Evolutionary conservation across 1,139 yeast genomes (phyloP).

Genomic region (Geotrichum histeridarum): DNA sequence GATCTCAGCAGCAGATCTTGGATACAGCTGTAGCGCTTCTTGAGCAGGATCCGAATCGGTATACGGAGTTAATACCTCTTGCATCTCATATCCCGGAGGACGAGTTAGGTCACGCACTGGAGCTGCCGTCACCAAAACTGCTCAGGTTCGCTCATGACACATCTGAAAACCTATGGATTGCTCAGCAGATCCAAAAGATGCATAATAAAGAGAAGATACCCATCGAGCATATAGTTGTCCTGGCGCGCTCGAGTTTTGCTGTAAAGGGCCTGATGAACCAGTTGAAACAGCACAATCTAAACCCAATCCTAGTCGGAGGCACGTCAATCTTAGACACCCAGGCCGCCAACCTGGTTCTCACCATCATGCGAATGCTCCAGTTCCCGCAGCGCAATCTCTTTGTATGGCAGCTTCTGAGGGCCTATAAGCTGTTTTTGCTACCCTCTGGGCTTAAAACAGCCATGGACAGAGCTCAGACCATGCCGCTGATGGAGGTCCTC

Average conservation of each 20-base stretch:
- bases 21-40: slow-evolving; percentile 62
- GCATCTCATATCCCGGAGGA: not conserved
- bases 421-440: slow-evolving; percentile 9
- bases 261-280: slow-evolving; percentile 1
- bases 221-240: slow-evolving; percentile 13
- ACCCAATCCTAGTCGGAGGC: slow-evolving; percentile 13
- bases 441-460: slow-evolving; percentile 3
- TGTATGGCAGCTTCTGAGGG: slow-evolving; percentile 12
- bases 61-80: not conserved
- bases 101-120: not conserved
- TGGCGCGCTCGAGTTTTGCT: slow-evolving; percentile 10
- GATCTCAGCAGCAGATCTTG: slow-evolving; percentile 70
- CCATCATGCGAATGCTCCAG: slow-evolving; percentile 12
- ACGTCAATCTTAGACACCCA: slow-evolving; percentile 12
- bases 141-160: not conserved
- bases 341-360: slow-evolving; percentile 12
- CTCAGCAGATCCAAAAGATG: slow-evolving; percentile 1
- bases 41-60: slow-evolving; percentile 45
- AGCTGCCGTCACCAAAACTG: slow-evolving; percentile 3
- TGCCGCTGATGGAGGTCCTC: slow-evolving; percentile 34
- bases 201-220: not conserved
- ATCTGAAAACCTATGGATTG: slow-evolving; percentile 11
- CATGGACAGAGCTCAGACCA: slow-evolving; percentile 1
- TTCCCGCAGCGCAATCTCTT: slow-evolving; percentile 14
- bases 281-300: slow-evolving; percentile 2